Evolutionary conservation across 2,329 filamentous ascomycete species (phyloP).

Genomic region (Diaporthe vexans): DNA sequence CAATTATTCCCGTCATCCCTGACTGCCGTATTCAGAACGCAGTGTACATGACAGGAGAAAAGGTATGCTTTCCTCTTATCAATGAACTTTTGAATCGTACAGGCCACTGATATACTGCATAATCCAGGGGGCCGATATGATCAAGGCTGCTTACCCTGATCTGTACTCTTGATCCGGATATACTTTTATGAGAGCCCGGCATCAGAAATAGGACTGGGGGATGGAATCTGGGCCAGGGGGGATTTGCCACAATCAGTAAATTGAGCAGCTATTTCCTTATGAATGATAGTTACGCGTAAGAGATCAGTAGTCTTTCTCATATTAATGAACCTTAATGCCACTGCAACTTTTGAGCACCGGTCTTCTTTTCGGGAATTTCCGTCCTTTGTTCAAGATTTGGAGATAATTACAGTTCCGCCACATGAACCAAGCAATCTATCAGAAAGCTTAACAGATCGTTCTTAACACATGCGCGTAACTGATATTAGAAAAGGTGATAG

Average conservation of each 20-base stretch:
- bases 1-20: constrained; percentile 67
- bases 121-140: constrained; percentile 57
- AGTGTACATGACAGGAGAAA: constrained; percentile 73
- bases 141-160: constrained; percentile 58
- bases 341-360: background rate
- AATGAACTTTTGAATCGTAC: background rate
- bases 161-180: constrained; percentile 42
- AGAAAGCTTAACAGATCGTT: background rate
- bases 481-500: background rate
- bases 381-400: background rate
- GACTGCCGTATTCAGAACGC: constrained; percentile 72
- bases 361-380: background rate
- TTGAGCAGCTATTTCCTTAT: background rate
- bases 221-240: too few species aligned
- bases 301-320: too few species aligned
- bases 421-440: background rate
- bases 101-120: background rate
- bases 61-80: constrained; percentile 47
- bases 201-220: background rate
- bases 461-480: too few species aligned
- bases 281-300: background rate
- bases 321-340: background rate
- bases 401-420: background rate
- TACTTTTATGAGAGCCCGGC: background rate
- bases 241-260: background rate